phyloP scores from a whole-genome alignment of 192 early-diverging fungal species.

The Rhizophagus sp. region DNA sequence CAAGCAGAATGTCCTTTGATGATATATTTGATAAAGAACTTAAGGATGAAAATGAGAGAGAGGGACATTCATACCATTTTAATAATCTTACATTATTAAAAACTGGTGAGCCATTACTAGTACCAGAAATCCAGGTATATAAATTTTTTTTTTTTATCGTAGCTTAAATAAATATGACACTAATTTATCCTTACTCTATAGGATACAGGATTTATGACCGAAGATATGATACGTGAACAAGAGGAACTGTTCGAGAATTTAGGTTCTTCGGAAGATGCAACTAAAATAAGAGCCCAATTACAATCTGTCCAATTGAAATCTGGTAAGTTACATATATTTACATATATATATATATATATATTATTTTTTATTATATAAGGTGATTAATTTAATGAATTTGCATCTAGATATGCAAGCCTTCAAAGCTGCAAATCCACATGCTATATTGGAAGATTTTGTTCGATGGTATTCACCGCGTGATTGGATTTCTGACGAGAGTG shows the following conservation, averaged over 20 bases:
- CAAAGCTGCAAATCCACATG: slow-evolving; percentile 89
- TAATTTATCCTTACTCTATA: slow-evolving; percentile 28
- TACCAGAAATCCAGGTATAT: slow-evolving; percentile 64
- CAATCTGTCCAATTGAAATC: slow-evolving; percentile 76
- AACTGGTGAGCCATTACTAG: slow-evolving; percentile 65
- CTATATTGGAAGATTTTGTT: slow-evolving; percentile 83
- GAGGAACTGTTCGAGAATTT: slow-evolving; percentile 76
- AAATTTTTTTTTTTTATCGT: neutral
- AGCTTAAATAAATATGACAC: too few relatives aligned
- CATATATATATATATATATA: neutral
- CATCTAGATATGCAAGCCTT: slow-evolving; percentile 84
- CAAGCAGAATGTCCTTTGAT: neutral
- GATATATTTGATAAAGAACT: slow-evolving; percentile 38
- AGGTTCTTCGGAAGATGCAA: slow-evolving; percentile 71
- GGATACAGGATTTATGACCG: slow-evolving; percentile 79
- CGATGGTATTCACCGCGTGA: slow-evolving; percentile 96
- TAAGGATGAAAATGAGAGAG: slow-evolving; percentile 42
- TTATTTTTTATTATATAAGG: neutral
- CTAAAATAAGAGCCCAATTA: slow-evolving; percentile 70
- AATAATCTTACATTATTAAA: slow-evolving; percentile 52
- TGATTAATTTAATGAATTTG: neutral
- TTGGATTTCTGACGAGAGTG: slow-evolving; percentile 70
- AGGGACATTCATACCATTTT: slow-evolving; percentile 51
- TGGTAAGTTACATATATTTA: slow-evolving; percentile 37
- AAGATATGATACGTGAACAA: slow-evolving; percentile 86